Evolutionary conservation across 2,329 filamentous ascomycete species (phyloP).

Genomic region (Penicillium verrucosum): DNA sequence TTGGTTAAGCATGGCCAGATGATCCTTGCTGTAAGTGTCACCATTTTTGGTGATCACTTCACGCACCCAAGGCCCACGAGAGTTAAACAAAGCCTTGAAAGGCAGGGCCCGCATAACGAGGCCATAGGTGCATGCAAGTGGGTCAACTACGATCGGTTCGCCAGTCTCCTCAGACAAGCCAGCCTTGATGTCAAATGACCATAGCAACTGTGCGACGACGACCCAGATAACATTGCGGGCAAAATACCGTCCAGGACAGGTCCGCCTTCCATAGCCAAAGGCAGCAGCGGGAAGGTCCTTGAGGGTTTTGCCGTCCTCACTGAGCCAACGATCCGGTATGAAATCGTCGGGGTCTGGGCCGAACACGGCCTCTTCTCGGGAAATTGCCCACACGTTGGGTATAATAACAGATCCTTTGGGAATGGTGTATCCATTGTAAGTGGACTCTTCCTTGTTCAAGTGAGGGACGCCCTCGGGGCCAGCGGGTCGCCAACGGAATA

Average conservation of each 20-base stretch:
- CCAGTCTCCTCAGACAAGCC: neutral
- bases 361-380: neutral
- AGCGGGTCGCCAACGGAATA: constrained; percentile 29
- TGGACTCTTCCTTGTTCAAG: constrained; percentile 23
- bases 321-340: neutral
- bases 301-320: neutral
- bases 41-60: neutral
- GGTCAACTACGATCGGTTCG: neutral
- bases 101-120: neutral
- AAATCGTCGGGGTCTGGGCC: neutral
- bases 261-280: neutral
- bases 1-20: neutral
- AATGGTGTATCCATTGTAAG: constrained; percentile 33
- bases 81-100: neutral
- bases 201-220: neutral
- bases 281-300: neutral
- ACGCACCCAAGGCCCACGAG: neutral
- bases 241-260: neutral
- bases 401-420: constrained; percentile 33
- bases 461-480: constrained; percentile 25
- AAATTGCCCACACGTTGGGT: constrained; percentile 15
- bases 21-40: neutral
- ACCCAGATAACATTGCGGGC: neutral
- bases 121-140: neutral
- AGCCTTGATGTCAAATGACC: neutral